Evolutionary conservation across 805 yeast species (phyloP), one percentile per base, ranked within the genome.

Genomic region (Saturnispora sanitii): DNA sequence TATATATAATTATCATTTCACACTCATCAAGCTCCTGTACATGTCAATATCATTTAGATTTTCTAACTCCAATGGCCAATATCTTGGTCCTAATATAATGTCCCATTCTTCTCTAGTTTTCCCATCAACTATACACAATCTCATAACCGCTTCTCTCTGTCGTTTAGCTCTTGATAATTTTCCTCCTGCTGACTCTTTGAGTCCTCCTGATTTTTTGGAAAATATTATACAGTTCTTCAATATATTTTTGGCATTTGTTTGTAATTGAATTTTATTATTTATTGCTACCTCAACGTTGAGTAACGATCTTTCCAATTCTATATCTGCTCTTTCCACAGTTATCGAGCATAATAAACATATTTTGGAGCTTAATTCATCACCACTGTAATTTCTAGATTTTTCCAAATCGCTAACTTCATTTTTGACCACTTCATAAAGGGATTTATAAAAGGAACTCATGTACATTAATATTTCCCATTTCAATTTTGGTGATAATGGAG

Each of bases 261-360:
- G 42, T 16, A 74, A 53, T 1, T 67, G 49, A 2, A 43, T 46
- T 16, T 44, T 43, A 47, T 61, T 60, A 13, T 58, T 58, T 2
- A 45, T 43, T 0, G 71, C 64, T 19, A 57, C 53, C 8, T 57
- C 60, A 20, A 40, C 45, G 0, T 51, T 37, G 3, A 70, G 25
- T 34, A 60, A 64, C n/a, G 68, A 57, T 41, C 78, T 57, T 50
- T 71, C 77, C 11, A 70, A 49, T 41, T 72, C 78, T 3, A 73
- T 61, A 49, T 74, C 79, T 1, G 75, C 66, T 37, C 79, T 57
- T 25, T 71, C 74, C n/a, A 72, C 67, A 25, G 65, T 49, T 1
- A 73, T 55, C 7, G 67, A 60, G 44, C 71, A 58, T 2, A 71
- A 44, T 42, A 68, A 69, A 23, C 56, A 47, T 3, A 61, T 49